phyloP scores from a whole-genome alignment of 2,329 filamentous ascomycete species.

The Lasiodiplodia citricola region DNA sequence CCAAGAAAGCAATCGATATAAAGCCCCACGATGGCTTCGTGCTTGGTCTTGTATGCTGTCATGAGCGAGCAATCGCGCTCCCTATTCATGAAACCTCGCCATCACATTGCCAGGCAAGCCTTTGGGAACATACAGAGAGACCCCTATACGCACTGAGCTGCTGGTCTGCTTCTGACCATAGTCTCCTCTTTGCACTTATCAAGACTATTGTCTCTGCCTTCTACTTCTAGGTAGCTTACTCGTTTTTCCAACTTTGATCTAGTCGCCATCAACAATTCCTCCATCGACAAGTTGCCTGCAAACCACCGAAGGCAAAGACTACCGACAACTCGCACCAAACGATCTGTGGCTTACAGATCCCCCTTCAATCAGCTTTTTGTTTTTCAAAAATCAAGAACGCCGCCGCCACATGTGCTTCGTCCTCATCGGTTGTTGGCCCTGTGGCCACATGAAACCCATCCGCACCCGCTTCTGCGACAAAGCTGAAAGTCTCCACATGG shows the following conservation, averaged over 20 bases:
- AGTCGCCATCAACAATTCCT: not conserved
- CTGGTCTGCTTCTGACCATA: not conserved
- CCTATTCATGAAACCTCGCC: no score
- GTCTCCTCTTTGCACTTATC: not conserved
- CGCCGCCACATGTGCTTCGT: constrained; percentile 17
- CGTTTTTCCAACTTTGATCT: not conserved
- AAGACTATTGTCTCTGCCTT: not conserved
- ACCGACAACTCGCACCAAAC: not conserved
- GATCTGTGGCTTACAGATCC: not conserved
- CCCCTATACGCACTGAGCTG: not conserved
- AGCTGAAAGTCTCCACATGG: not conserved
- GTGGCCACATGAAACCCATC: constrained; percentile 20
- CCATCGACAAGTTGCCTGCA: not conserved
- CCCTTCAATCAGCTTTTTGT: not conserved
- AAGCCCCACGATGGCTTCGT: not conserved
- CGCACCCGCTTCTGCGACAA: constrained; percentile 23
- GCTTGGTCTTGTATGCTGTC: not conserved
- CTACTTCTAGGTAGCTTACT: not conserved
- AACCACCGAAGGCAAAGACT: not conserved
- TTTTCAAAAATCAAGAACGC: not conserved
- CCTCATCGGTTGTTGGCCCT: constrained; percentile 20
- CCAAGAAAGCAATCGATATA: constrained; percentile 4
- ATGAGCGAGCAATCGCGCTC: not conserved
- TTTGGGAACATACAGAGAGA: not conserved
- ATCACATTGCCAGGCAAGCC: not conserved